Conservation (phyloP, 2,329 filamentous ascomycete species). For the Diaporthe eres region DNA sequence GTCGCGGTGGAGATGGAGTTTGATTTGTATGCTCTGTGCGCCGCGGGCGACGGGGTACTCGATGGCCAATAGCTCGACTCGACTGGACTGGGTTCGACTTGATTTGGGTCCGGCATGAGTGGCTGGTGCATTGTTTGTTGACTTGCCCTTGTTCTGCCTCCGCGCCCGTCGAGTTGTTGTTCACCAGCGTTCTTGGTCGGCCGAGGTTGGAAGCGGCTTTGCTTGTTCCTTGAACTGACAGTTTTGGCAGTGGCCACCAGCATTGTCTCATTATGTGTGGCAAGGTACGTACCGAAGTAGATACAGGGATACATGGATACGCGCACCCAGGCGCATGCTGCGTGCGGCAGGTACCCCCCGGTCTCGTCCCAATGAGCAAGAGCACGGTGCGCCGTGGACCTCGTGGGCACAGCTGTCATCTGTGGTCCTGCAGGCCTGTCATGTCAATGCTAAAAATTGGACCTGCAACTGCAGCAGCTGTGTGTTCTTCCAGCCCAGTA, state of each 20-base stretch:
- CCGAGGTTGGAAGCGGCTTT: neutral
- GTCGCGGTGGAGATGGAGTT: constrained; percentile 10
- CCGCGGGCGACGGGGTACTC: neutral
- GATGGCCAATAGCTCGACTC: neutral
- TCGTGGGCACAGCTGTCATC: constrained; percentile 22
- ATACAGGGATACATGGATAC: neutral
- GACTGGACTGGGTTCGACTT: neutral
- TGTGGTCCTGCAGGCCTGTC: neutral
- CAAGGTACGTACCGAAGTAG: neutral
- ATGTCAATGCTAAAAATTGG: constrained; percentile 20
- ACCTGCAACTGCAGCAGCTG: constrained; percentile 4
- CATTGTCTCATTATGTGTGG: neutral
- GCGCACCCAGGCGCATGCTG: neutral
- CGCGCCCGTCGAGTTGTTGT: neutral
- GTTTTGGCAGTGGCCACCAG: neutral
- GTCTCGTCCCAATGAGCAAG: neutral
- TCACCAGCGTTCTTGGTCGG: neutral
- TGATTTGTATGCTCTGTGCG: constrained; percentile 20
- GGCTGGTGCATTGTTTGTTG: neutral
- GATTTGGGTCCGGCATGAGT: neutral
- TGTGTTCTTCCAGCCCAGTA: neutral
- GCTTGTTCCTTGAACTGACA: neutral
- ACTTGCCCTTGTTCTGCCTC: neutral
- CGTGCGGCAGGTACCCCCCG: neutral
- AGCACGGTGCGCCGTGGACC: constrained; percentile 10